These are phyloP conservation scores for Polyplosphaeria fusca DNA, from an alignment of 495 filamentous ascomycete genomes.

Conservation along the genomic window DNA sequence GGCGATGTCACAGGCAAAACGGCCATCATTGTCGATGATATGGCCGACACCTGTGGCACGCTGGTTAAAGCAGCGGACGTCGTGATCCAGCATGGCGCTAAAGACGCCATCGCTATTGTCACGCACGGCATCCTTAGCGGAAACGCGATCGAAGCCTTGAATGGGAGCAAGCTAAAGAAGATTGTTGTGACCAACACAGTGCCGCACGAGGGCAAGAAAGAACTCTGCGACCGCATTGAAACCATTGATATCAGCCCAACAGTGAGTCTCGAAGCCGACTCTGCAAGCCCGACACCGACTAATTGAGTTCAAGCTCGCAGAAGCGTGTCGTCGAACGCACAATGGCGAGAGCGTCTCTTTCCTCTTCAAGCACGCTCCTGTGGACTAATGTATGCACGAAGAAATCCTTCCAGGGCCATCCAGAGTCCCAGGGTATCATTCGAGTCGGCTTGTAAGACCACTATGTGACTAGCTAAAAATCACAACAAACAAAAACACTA, in stretches of 20 bases:
- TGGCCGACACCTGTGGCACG: constrained; percentile 95
- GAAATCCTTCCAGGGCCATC: no score
- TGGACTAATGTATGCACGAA: constrained; percentile 38
- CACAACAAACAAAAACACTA: no score
- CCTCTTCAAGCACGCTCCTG: constrained; percentile 85
- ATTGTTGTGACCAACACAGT: constrained; percentile 98
- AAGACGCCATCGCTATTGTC: constrained; percentile 87
- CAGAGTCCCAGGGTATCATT: no score
- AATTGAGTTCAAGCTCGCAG: constrained; percentile 45
- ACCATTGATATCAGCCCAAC: constrained; percentile 95
- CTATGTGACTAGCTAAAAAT: no score
- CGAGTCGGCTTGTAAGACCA: no score
- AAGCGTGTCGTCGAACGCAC: constrained; percentile 83
- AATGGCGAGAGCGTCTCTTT: constrained; percentile 94
- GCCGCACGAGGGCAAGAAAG: constrained; percentile 79
- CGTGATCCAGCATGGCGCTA: constrained; percentile 83
- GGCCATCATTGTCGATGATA: constrained; percentile 65
- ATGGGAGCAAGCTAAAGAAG: constrained; percentile 70
- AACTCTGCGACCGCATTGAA: constrained; percentile 70
- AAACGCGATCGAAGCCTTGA: constrained; percentile 85
- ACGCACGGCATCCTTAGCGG: constrained; percentile 94
- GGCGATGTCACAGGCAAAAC: constrained; percentile 60
- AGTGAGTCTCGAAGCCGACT: constrained; percentile 43
- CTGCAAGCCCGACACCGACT: constrained; percentile 2
- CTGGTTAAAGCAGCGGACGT: constrained; percentile 90